These are phyloP conservation scores for Wallacemonas sp. DNA, from an alignment of 208 protist species.

Conservation along the genomic window DNA sequence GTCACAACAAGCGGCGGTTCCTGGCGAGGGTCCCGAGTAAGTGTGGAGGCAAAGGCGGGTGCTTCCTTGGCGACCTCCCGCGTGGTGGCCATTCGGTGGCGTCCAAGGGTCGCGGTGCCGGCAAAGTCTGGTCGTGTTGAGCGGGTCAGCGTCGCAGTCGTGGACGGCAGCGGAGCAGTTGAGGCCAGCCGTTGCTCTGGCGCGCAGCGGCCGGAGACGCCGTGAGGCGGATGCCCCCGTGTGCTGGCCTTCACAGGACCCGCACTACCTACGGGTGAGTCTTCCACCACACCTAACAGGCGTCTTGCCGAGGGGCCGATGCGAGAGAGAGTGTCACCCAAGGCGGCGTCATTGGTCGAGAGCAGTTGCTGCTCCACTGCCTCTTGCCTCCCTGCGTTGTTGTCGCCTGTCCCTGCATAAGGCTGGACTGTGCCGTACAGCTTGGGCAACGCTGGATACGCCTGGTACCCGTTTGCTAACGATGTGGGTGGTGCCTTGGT, in stretches of 20 bases:
- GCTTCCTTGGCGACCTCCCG: slow-evolving; percentile 6
- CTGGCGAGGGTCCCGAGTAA: slow-evolving; percentile 5
- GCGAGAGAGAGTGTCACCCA: slow-evolving; percentile 27
- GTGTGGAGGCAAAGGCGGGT: slow-evolving; percentile 5
- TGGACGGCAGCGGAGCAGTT: slow-evolving; percentile 12
- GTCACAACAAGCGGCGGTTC: slow-evolving; percentile 23
- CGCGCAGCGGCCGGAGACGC: too few relatives aligned
- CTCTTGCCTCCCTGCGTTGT: not conserved
- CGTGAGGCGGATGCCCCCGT: too few relatives aligned
- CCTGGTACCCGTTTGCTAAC: not conserved
- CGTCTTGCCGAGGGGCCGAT: slow-evolving; percentile 51
- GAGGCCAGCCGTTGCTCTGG: slow-evolving; percentile 8
- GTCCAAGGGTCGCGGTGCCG: not conserved
- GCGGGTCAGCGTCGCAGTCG: not conserved
- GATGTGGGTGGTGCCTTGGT: not conserved
- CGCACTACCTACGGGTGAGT: not conserved
- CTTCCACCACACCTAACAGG: slow-evolving; percentile 27
- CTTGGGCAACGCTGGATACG: slow-evolving; percentile 11
- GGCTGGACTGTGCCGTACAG: slow-evolving; percentile 27
- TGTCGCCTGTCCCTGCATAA: too few relatives aligned
- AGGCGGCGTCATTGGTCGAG: not conserved
- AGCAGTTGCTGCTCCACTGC: not conserved
- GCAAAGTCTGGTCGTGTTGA: not conserved
- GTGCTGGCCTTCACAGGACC: too few relatives aligned
- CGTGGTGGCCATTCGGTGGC: not conserved